Evolutionary conservation across 148 eudicot genomes (phyloP), one percentile per base, ranked within the genome.

Genomic region (Rhododendron molle): DNA sequence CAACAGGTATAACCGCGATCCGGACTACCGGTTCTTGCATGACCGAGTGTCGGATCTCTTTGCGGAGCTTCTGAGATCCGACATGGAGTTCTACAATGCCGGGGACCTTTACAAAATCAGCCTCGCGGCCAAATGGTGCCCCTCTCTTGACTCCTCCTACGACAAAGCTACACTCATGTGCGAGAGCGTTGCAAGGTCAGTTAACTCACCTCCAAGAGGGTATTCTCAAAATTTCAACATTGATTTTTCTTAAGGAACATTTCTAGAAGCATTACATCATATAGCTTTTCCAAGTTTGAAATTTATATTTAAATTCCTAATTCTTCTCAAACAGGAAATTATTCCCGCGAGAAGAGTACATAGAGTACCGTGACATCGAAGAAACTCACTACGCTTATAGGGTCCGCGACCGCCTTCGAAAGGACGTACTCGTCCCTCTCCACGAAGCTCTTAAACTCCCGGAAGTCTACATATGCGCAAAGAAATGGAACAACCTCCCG

Each of bases 61-160:
- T 38, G 85, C 88, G 0, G 86, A 84, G 69, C 46, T 65, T 10
- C 47, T 90, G 84, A 86, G 50, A 46, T 81, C 76, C 1, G 91
- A 90, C 44, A n/a, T 88, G 10, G 56, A 84, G 80, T 16, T 13
- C 12, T 47, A 87, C 84, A 84, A 36, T 34, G 56, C 85, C 5
- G 86, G 88, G 13, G 34, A 82, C 40, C 5, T 16, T 2, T 28
- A 32, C 20, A 83, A 83, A 23, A 87, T 87, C 34, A 87, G 88
- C 76, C 78, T 89, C 34, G 89, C 90, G 18, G 85, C 89, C n/a
- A 89, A 87, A 46, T 89, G 89, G 91, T 89, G 91, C 36, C 91
- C 77, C 20, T 13, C 77, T 14, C 36, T 73, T 0, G 77, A 73
- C 21, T 73, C 77, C 18, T 32, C 77, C 7, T 73, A 73, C 32